Evolutionary conservation across 192 early-diverging fungal genomes (phyloP), one percentile per base, ranked within the genome.

Genomic region (Coemansia sp.): DNA sequence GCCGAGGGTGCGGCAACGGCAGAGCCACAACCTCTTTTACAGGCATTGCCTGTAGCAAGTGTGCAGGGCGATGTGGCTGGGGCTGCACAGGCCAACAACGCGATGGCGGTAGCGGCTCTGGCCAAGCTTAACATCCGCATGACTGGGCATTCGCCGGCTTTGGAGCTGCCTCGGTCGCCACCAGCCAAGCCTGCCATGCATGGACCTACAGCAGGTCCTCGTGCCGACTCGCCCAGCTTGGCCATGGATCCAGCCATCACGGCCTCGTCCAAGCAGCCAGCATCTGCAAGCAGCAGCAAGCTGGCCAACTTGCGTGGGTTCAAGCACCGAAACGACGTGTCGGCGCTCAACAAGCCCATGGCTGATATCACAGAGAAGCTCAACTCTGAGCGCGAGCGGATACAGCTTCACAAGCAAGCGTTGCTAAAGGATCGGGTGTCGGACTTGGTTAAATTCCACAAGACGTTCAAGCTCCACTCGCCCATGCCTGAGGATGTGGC

Each of bases 401-500:
- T 95, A 19, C 80, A 87, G 34, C 86, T 90, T 62, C 86, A 84
- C 56, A 91, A 88, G 62, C 86, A 88, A 63, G 86, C 83, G 10
- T 58, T 93, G 43, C 60, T 84, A 18, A 90, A 90, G 66, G 89
- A 87, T 15, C 84, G 88, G 24, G 64, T 95, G 46, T 86, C 88
- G 1, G 91, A 93, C 44, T 83, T 95, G 62, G 87, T 85, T 59
- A 86, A 86, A 37, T 95, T 94, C 67, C 88, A 90, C 58, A 74
- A 85, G 65, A 83, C 73, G 3, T 90, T 95, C 58, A 90, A 91
- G 76, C 82, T 95, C 17, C 87, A 87, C 56, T 84, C 84, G 10
- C 91, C 93, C 7, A 86, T 93, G 60, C 93, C 93, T 0, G 80
- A 85, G 22, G 93, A 95, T 65, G 72, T 95, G 26, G 82, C 87